Base-by-base conservation (phyloP, 768 basidiomycete species). In the Asterophora lycoperdoides region DNA sequence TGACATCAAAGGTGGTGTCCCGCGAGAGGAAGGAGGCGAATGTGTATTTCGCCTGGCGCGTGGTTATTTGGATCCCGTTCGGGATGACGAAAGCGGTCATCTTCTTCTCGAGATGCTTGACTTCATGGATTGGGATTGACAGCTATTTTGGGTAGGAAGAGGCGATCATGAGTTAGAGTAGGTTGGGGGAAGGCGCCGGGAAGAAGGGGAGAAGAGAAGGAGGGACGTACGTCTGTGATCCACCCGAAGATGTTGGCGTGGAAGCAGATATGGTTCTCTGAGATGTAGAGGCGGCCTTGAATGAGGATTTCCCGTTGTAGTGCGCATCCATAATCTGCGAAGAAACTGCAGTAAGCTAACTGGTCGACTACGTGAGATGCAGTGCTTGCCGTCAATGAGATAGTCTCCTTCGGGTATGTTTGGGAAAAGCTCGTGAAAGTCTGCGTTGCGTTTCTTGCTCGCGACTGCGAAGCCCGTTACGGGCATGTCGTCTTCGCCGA, bases 161-260 rank as follows among this genome's bases (percentile, higher is more conserved):
- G 30, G 30, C 30, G 30, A 32, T 32, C 30, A 7, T 35, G 11
- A 36, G 33, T 35, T 6, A 18, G 17, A 15, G 15, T 5, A 20
- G 11, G 14, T 32, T 13, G 23, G 23, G 3, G 23, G 23, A 26
- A 41, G 15, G 6, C 2, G 35, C 4, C 7, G 17, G 17, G 33
- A 38, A 8, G n/a, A 38, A 49, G 54, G 56, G 57, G 17, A 61
- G 54, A 41, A 61, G 55, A 43, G 55, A 45, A 60, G 51, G 48
- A 35, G 10, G 30, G 0, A 74, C 93, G 66, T 66, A 95, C 94
- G 63, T 95, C 85, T 23, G 95, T 98, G 41, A 96, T 87, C 96
- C 95, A 98, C 36, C 96, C 95, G 67, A 98, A 95, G 37, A 98
- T 97, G 63, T 98, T 98, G 36, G 96, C 95, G 59, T 99, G 91